These are phyloP conservation scores for Trifolium pratense DNA, from an alignment of 306 rosid species.

Conservation along the genomic window DNA sequence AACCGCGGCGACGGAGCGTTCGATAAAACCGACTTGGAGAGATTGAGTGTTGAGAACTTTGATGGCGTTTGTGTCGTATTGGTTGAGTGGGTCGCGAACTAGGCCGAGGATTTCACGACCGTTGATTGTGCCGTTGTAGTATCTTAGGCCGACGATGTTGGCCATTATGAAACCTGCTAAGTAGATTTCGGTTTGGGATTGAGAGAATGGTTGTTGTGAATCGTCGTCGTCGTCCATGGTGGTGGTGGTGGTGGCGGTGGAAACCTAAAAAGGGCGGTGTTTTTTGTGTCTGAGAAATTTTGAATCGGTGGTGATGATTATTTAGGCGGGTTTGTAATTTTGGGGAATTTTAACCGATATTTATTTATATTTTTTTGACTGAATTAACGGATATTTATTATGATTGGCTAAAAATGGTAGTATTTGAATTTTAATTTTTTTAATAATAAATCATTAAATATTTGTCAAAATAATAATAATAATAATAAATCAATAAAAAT, in stretches of 20 bases:
- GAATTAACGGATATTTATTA: no score
- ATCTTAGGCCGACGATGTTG: constrained; percentile 62
- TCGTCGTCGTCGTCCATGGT: constrained; percentile 7
- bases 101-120: constrained; percentile 78
- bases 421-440: no score
- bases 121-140: constrained; percentile 60
- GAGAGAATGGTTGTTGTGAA: not conserved
- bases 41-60: constrained; percentile 59
- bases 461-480: no score
- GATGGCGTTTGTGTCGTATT: constrained; percentile 69
- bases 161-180: constrained; percentile 66
- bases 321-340: no score
- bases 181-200: constrained; percentile 45
- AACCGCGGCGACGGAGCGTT: constrained; percentile 58
- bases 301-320: not conserved
- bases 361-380: no score
- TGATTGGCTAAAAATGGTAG: no score
- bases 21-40: constrained; percentile 64
- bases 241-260: no score
- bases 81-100: constrained; percentile 71
- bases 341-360: no score
- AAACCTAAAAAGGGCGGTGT: no score
- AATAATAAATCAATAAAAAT: no score
- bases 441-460: no score
- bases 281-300: no score